Base-by-base conservation (phyloP, 2,329 filamentous ascomycete genomes). In the Rutstroemia sp. region DNA sequence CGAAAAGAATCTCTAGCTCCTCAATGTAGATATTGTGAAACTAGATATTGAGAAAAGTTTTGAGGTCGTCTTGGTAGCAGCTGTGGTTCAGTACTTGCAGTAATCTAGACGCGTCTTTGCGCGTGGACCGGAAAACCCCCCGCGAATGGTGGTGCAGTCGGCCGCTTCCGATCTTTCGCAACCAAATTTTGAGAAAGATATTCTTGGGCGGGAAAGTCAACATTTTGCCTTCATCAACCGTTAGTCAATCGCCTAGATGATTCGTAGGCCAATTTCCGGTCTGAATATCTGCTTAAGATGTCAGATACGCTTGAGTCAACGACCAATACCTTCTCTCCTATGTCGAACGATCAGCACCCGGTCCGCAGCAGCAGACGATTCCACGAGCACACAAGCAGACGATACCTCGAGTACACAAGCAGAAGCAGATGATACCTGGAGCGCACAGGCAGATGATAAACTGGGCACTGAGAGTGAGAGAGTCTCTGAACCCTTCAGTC, bases 241-340 rank as follows among this genome's bases (percentile, higher is more conserved):
- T 34, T 17, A 44, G 46, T 6, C 19, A 46, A 57, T 65, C 67
- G 67, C 67, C 65, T 68, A 66, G 57, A 70, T 70, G 68, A 68
- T 70, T 61, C 54, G 60, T 50, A 62, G 64, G 53, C 59, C 59
- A 48, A 50, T 51, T 19, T 57, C 58, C 30, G 56, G 60, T 30
- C 56, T 63, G 57, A 64, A 68, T 54, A 62, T 69, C 62, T 70
- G 68, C 63, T 62, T 69, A 48, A 63, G 66, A 61, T 70, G 68
- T 56, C 66, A 65, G 57, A 51, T 61, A 45, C 58, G 57, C 52
- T 62, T 68, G 51, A 61, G 61, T 23, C 60, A 59, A 55, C 61
- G 54, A 5, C 34, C 23, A 47, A 23, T 23, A 30, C 37, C 51
- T 10, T 51, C 25, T 3, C 51, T 27, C 37, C 25, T 45, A 17